A percentile compares a stretch with the other conserved stretches of the same genome.
phyloP scores from a whole-genome alignment of 768 basidiomycete species.

The Trametes sanguinea region DNA sequence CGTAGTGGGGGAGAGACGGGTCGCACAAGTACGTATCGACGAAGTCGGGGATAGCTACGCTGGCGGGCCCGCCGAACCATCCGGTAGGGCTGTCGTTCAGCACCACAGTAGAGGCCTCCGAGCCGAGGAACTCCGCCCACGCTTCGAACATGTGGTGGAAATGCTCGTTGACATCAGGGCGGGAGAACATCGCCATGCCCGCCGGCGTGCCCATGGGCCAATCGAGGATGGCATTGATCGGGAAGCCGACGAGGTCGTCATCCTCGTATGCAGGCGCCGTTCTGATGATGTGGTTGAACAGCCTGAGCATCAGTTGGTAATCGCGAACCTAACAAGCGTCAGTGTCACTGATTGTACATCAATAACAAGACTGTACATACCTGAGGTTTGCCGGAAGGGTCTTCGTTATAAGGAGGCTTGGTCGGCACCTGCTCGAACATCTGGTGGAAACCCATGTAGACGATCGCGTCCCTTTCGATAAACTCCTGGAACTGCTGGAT shows the following conservation, averaged over 20 bases:
- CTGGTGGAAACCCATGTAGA: slow-evolving; percentile 38
- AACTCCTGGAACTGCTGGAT: slow-evolving; percentile 32
- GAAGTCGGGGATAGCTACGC: slow-evolving; percentile 22
- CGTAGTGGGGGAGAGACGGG: slow-evolving; percentile 34
- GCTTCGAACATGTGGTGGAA: slow-evolving; percentile 51
- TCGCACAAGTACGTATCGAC: slow-evolving; percentile 39
- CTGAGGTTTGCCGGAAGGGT: slow-evolving; percentile 17
- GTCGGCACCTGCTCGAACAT: slow-evolving; percentile 37
- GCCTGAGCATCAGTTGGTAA: slow-evolving; percentile 42
- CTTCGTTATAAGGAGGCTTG: slow-evolving; percentile 14
- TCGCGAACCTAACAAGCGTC: slow-evolving; percentile 37
- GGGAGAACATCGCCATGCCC: slow-evolving; percentile 37
- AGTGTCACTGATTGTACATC: neutral
- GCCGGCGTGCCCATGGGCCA: slow-evolving; percentile 45
- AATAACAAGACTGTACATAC: neutral
- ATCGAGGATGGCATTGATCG: slow-evolving; percentile 49
- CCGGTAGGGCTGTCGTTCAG: slow-evolving; percentile 41
- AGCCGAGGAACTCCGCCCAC: slow-evolving; percentile 51
- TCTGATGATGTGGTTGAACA: slow-evolving; percentile 45
- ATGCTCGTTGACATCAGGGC: slow-evolving; percentile 46
- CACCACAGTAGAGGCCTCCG: slow-evolving; percentile 44
- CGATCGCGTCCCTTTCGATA: slow-evolving; percentile 31
- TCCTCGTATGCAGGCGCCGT: slow-evolving; percentile 45
- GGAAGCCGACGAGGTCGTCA: slow-evolving; percentile 46
- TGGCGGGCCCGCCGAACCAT: slow-evolving; percentile 49